Base-by-base conservation (phyloP, 2,329 filamentous ascomycete species). In the Zasmidium angulare region DNA sequence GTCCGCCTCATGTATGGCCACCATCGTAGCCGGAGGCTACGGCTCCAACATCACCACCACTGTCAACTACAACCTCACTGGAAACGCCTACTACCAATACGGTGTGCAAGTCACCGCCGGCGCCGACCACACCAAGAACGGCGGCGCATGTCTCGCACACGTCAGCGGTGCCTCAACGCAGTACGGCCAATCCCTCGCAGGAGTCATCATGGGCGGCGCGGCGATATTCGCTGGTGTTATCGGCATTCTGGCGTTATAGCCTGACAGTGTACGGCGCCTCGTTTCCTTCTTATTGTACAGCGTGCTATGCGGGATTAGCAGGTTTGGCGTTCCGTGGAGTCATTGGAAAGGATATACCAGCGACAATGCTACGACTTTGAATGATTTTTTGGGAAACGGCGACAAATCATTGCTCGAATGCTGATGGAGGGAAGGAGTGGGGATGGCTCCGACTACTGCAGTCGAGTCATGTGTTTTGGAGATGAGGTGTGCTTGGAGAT, bases 31-130 rank as follows among this genome's bases (percentile, higher is more conserved):
- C 0, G 56, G 58, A 11, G 49, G 55, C 17, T 65, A 63, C n/a
- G 59, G 61, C 17, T 51, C 62, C 11, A 56, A 59, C 46, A 61
- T 63, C 14, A 53, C 61, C 12, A 63, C 48, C n/a, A 68, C 66
- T 1, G 60, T 61, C 50, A 59, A 52, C 47, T 66, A 62, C 56
- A 65, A 68, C 29, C 55, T 57, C 22, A 66, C 65, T 9, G 62
- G 65, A 2, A 60, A 55, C 2, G 50, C 55, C 29, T 67, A 66
- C 43, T 64, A 68, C 31, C 53, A 59, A 40, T 68, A 66, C 48
- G 56, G 58, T 26, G 66, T 68, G 22, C 46, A 57, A 23, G 56
- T 64, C 24, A 68, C 66, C 1, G 57, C 49, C n/a, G 66, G 66
- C 6, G 63, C 60, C 3, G 53, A 60, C 14, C 58, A 63, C 21